Evolutionary conservation across 1,284 basidiomycete genomes (phyloP).

Genomic region (Ceraceosorus bombacis): DNA sequence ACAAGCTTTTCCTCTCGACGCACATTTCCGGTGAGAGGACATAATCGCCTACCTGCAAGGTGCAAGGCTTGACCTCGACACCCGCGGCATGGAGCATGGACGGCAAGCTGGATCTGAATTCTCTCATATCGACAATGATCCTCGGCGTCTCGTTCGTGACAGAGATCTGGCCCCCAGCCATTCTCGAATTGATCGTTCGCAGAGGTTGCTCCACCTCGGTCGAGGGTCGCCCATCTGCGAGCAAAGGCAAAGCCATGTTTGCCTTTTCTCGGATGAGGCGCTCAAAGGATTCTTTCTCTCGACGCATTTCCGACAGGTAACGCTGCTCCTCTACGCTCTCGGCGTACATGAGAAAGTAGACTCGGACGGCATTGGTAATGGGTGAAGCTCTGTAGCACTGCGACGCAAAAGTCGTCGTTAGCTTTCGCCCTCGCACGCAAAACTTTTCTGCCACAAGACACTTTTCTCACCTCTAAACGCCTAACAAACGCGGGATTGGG

Average conservation of each 20-base stretch:
- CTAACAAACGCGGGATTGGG: conserved; percentile 87
- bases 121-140: conserved; percentile 92
- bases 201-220: conserved; percentile 55
- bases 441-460: not conserved
- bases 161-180: conserved; percentile 72
- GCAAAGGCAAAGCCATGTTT: conserved; percentile 80
- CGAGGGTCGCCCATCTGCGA: conserved; percentile 61
- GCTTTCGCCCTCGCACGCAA: no score
- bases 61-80: conserved; percentile 76
- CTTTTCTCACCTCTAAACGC: conserved; percentile 67
- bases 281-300: conserved; percentile 92
- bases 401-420: no score
- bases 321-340: conserved; percentile 92
- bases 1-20: conserved; percentile 87
- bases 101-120: conserved; percentile 87
- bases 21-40: conserved; percentile 90
- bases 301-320: conserved; percentile 76
- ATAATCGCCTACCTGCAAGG: conserved; percentile 90
- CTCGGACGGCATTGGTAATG: conserved; percentile 75
- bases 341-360: conserved; percentile 90
- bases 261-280: conserved; percentile 82
- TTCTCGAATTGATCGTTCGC: conserved; percentile 76
- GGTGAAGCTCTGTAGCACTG: conserved; percentile 63
- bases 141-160: conserved; percentile 63
- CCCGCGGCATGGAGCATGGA: conserved; percentile 78